Percentiles rank a stretch among this genome's conserved stretches.
Conservation (phyloP, 106 monocot species). For the Posidonia australis region DNA sequence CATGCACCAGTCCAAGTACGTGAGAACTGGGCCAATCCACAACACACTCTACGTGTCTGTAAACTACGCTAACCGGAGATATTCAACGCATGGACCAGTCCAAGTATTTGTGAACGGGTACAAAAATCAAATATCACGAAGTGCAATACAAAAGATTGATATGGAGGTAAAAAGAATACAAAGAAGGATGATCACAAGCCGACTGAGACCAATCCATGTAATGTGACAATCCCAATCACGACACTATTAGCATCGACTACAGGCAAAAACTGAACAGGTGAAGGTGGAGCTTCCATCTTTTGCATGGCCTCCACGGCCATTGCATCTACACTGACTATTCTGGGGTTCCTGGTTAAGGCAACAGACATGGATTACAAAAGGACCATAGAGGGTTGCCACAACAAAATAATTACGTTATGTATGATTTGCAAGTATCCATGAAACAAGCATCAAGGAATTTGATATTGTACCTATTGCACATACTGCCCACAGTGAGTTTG, state of each 20-base stretch:
- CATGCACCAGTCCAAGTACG: no score
- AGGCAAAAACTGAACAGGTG: constrained; percentile 52
- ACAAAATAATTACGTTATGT: no score
- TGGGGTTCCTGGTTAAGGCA: constrained; percentile 29
- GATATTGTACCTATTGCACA: constrained; percentile 76
- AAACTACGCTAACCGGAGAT: no score
- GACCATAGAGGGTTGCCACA: no score
- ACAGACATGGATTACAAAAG: not conserved
- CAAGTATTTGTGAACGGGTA: no score
- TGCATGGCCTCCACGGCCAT: constrained; percentile 61
- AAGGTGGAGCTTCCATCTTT: constrained; percentile 67
- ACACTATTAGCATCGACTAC: not conserved
- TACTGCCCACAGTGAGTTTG: constrained; percentile 79
- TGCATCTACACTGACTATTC: constrained; percentile 36
- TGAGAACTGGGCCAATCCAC: no score
- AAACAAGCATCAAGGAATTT: no score
- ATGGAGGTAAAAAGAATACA: not conserved
- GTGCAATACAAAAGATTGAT: no score
- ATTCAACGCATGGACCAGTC: no score
- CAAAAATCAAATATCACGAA: no score
- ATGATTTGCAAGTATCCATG: no score
- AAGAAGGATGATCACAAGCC: constrained; percentile 26
- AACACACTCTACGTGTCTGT: no score
- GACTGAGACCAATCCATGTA: constrained; percentile 53
- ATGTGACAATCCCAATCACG: constrained; percentile 5